Evolutionary conservation across 2,329 filamentous ascomycete genomes (phyloP).

Genomic region (Aspergillus arachidicola): DNA sequence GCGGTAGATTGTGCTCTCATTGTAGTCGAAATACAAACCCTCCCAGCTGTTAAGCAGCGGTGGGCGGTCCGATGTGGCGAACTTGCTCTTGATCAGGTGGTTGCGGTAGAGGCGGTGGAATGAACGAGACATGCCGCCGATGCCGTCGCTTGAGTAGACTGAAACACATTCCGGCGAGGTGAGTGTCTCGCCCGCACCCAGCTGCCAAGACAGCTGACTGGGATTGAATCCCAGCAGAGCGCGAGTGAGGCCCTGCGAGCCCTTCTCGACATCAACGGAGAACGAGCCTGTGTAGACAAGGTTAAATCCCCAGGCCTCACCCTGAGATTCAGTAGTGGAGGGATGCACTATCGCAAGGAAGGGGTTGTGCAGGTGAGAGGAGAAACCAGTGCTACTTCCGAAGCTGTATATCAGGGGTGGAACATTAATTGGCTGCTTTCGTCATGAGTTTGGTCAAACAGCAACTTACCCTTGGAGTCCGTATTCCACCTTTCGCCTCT

Average conservation of each 20-base stretch:
- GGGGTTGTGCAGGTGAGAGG: conserved; percentile 66
- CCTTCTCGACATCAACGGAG: conserved; percentile 62
- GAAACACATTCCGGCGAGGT: conserved; percentile 65
- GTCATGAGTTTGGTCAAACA: background rate
- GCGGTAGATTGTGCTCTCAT: conserved; percentile 57
- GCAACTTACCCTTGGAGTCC: conserved; percentile 56
- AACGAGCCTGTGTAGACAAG: conserved; percentile 68
- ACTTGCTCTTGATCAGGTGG: conserved; percentile 62
- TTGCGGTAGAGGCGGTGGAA: conserved; percentile 65
- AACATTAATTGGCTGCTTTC: conserved; percentile 22
- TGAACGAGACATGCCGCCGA: conserved; percentile 64
- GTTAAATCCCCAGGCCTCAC: conserved; percentile 67
- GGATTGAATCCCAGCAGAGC: conserved; percentile 64
- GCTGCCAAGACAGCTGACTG: conserved; percentile 60
- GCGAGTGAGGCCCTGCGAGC: conserved; percentile 63
- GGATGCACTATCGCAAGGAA: conserved; percentile 62
- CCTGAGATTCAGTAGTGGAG: conserved; percentile 61
- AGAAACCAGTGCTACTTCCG: conserved; percentile 63
- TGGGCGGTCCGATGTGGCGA: conserved; percentile 55
- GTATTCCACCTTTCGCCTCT: conserved; percentile 59
- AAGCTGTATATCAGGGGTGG: conserved; percentile 48
- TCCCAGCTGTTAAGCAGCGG: conserved; percentile 69
- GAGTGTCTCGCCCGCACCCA: conserved; percentile 60
- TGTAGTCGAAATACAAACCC: conserved; percentile 61
- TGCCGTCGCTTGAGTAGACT: conserved; percentile 60